Evolutionary conservation across 1,139 yeast genomes (phyloP), one percentile per base, ranked within the genome.

Genomic region (Geotrichum histeridarum): DNA sequence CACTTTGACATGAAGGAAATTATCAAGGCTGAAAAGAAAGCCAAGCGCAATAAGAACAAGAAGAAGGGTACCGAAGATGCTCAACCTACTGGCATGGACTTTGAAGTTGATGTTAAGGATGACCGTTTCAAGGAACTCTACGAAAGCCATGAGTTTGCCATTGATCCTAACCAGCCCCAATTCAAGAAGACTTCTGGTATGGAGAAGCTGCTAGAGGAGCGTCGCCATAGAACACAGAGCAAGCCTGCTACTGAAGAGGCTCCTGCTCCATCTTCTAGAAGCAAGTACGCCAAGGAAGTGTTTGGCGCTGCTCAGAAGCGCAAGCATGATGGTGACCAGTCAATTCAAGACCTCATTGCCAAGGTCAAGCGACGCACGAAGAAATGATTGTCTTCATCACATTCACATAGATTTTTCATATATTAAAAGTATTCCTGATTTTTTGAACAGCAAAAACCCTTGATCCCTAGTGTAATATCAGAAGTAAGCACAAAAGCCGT

Each of bases 81-180:
- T 48, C 72, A 76, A 32, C 54, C 55, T 12, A 27, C 49, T 17
- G 58, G 58, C 35, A 33, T 51, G 39, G 58, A 56, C 46, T 56
- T 56, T 45, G 78, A 79, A 50, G 88, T 87, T 61, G 81, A 83
- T 58, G 84, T 89, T 65, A 76, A 79, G 57, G 99, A 94, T 75
- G 84, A 86, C 31, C 86, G 99, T 73, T 94, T 94, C 76, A 77
- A 79, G 45, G 96, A 89, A 63, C 78, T 93, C 61, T 91, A 87
- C 66, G 95, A 90, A 63, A 83, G 82, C 61, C 96, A 88, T 61
- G 95, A 86, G 56, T 94, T 83, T 71, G 96, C 97, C 8, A 89
- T 93, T 54, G 74, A 71, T 54, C 93, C 96, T 18, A 84, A 95
- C 15, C 83, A 79, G 63, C 86, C 95, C 17, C 96, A 88, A 67